Base-by-base conservation (phyloP, 1,284 basidiomycete genomes). In the Sporisorium reilianum region DNA sequence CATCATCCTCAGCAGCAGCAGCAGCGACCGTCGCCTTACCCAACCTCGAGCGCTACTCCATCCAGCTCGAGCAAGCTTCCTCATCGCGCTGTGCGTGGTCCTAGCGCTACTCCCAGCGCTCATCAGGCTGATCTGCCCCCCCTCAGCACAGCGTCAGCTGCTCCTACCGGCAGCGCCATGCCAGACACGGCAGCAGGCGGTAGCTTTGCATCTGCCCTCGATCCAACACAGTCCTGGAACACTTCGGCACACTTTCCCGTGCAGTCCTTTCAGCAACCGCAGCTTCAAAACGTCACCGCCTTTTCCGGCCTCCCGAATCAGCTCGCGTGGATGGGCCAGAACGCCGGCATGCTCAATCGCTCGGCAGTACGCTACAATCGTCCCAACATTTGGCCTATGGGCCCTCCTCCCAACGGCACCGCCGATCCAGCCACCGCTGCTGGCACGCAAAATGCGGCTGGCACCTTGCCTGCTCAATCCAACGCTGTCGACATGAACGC, bases 291-390 rank as follows among this genome's bases (percentile, higher is more conserved):
- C 16, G 57, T 28, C 16, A 41, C 56, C 3, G 26, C 52, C 20
- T 60, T 64, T 25, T 41, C 53, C 0, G 55, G 57, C 2, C 51
- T 65, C 0, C 68, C 65, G 42, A 71, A 71, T 38, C 69, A 72
- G 45, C 52, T 72, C 8, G 69, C 64, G 20, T 72, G 69, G 69
- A 64, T 66, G 55, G 59, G 38, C 34, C 64, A 55, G 41, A 66
- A 63, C 14, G 40, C 61, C 5, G 40, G 60, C 9, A 45, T 53
- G 16, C 52, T 63, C 51, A 72, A 66, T 41, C 51, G 64, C 5
- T 59, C 64, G 2, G 41, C 69, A 3, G 42, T 63, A 8, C 62
- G 69, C 11, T 73, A 73, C 57, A 67, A 67, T 68, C 70, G 70
- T 0, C 61, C 64, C 32, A 68, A 64, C 30, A 61, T 73, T 16